phyloP scores from a whole-genome alignment of 2,329 filamentous ascomycete genomes.

The Sclerotinia trifoliorum region DNA sequence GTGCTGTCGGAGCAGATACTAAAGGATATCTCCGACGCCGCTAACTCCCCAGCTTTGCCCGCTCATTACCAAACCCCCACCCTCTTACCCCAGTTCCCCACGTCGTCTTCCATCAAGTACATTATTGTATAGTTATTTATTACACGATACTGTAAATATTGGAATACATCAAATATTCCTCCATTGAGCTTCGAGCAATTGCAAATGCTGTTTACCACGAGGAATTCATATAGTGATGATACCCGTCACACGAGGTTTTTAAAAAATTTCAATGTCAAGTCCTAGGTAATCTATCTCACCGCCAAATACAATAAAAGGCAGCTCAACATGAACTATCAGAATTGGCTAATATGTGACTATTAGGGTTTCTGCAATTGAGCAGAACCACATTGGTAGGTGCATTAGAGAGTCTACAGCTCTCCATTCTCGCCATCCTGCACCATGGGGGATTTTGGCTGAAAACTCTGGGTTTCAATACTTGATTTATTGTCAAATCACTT shows the following conservation, averaged over 20 bases:
- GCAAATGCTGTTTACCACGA: conserved; percentile 9
- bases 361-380: conserved; percentile 19
- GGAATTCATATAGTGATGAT: conserved; percentile 9
- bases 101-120: neutral
- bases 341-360: neutral
- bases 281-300: conserved; percentile 17
- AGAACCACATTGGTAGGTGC: conserved; percentile 15
- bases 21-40: too few relatives aligned
- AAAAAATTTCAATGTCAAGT: conserved; percentile 15
- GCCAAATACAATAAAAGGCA: neutral
- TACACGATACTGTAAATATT: neutral
- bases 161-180: neutral
- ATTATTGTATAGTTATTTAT: neutral
- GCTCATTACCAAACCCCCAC: neutral
- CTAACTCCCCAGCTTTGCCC: too few relatives aligned
- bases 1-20: too few relatives aligned
- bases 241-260: conserved; percentile 4
- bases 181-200: neutral
- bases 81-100: conserved; percentile 14
- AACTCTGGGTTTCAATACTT: neutral
- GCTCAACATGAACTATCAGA: neutral
- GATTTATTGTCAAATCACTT: neutral
- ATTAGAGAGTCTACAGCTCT: neutral
- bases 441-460: neutral
- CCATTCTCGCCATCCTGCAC: neutral